phyloP scores from a whole-genome alignment of 2,329 filamentous ascomycete species.

The Cladosporium sp. region DNA sequence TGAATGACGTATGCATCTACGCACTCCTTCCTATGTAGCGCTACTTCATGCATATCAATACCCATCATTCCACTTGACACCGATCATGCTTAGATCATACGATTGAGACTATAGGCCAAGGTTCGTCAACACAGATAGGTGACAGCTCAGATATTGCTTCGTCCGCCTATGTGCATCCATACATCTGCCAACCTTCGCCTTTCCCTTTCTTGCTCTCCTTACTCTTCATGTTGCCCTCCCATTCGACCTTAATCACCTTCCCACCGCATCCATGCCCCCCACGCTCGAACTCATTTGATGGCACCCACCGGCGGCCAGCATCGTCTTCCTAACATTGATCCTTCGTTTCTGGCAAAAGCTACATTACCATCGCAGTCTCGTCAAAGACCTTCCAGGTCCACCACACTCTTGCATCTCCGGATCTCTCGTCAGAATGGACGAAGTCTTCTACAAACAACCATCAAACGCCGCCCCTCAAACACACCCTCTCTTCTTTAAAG shows the following conservation, averaged over 20 bases:
- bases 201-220: background rate
- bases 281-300: constrained; percentile 17
- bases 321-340: constrained; percentile 21
- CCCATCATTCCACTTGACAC: too few relatives aligned
- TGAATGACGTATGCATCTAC: too few relatives aligned
- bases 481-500: constrained; percentile 31
- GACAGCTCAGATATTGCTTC: too few relatives aligned
- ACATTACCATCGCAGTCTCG: constrained; percentile 23
- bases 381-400: constrained; percentile 34
- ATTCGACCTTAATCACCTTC: background rate
- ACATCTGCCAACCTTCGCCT: background rate
- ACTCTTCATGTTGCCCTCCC: background rate
- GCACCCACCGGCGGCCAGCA: constrained; percentile 19
- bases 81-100: too few relatives aligned
- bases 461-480: constrained; percentile 34
- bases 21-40: too few relatives aligned
- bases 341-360: constrained; percentile 24
- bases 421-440: constrained; percentile 37
- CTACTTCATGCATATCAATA: too few relatives aligned
- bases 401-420: constrained; percentile 41
- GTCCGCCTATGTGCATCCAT: too few relatives aligned
- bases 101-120: too few relatives aligned
- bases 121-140: too few relatives aligned
- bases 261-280: constrained; percentile 2
- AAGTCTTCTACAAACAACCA: constrained; percentile 32